Base-by-base conservation (phyloP, 306 rosid genomes). In the Adenanthera pavonina region DNA sequence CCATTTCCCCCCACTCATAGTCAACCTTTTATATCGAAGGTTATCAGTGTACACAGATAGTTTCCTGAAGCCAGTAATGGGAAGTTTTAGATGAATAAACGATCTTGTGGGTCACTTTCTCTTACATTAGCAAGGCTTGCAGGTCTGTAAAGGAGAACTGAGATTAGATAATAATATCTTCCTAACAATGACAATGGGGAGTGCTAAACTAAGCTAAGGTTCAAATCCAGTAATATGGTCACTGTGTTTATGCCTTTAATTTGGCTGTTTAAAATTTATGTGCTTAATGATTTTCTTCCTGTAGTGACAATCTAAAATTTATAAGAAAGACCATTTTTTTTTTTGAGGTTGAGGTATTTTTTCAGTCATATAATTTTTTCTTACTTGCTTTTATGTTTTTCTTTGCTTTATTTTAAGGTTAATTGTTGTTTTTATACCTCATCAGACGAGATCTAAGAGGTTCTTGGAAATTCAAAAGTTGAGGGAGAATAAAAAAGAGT, bases 381-480 rank as follows among this genome's bases (percentile, higher is more conserved):
- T 4, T 65, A 34, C 19, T 6, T 72, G 59, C 46, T 59, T 19
- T 51, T 61, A 38, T 51, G 8, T 13, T 46, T 62, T 14, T 17
- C 14, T 1, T 10, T 46, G 49, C n/a, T 64, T 47, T 48, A 41
- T 57, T 72, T 36, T 34, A 66, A 46, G 49, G 35, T 47, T 83
- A 69, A 68, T 65, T 80, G 68, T 81, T 82, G 49, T 77, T 57
- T 62, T 59, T 40, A 61, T 87, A 75, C 69, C 82, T 82, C 71
- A 40, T 74, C 87, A 95, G 99, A 81, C 72, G 20, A 90, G 97
- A 77, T 95, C 98, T 6, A 95, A 93, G 89, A 93, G 99, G 81
- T 95, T 95, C 90, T 89, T 95, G 92, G 99, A 95, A 83, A 89
- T 95, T 86, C 99, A 95, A 86, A 87, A 89, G 59, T 79, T 93